phyloP scores from a whole-genome alignment of 2,329 filamentous ascomycete species.

The Sclerotinia subarctica region DNA sequence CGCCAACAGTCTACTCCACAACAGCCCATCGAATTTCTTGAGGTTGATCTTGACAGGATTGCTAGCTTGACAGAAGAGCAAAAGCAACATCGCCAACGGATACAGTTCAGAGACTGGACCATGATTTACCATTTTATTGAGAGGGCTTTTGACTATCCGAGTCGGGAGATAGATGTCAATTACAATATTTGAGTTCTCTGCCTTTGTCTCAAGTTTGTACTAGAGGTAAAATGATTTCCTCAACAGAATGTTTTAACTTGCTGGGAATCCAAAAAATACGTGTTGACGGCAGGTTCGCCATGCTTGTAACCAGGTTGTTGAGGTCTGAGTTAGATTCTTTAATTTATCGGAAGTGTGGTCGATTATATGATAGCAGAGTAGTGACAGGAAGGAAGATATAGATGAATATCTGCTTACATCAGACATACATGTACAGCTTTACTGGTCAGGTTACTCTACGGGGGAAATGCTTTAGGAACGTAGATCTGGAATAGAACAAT shows the following conservation, averaged over 20 bases:
- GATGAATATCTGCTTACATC: no score
- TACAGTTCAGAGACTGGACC: background rate
- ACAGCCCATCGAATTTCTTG: background rate
- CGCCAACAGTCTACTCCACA: background rate
- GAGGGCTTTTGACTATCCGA: background rate
- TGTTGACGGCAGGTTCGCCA: accelerated
- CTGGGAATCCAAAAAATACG: accelerated
- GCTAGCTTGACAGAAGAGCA: background rate
- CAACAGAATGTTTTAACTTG: background rate
- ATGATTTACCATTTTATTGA: background rate
- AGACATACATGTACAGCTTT: accelerated
- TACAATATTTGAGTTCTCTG: background rate
- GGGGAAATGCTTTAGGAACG: accelerated
- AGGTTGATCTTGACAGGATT: background rate
- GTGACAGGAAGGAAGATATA: background rate
- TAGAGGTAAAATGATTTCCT: accelerated
- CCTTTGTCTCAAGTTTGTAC: background rate
- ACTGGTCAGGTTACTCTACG: background rate
- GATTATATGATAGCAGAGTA: background rate
- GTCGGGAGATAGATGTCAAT: background rate
- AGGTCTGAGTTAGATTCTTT: no score
- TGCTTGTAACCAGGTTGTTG: background rate
- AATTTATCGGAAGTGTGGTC: no score
- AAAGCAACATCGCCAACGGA: background rate
- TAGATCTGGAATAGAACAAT: no score